Base-by-base conservation (phyloP, 129 eudicot genomes). In the Ambrosia artemisiifolia region DNA sequence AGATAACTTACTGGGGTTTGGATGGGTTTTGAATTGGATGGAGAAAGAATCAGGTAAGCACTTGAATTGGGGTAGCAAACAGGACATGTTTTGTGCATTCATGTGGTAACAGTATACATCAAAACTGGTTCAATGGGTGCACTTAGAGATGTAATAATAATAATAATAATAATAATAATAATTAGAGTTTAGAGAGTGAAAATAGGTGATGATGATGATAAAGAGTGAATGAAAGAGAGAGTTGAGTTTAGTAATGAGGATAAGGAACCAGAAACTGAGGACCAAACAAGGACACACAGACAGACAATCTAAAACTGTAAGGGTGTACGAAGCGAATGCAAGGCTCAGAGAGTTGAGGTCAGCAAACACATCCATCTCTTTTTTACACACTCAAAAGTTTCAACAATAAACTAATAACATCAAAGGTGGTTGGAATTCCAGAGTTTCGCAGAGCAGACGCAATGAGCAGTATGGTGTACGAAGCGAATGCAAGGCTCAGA, bases 1-100 rank as follows among this genome's bases (percentile, higher is more conserved):
- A 36, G 65, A 35, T 35, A 38, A 19, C 83, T 81, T 76, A 88
- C 96, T 77, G 63, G 64, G 75, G 11, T 72, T 78, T 5, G 83
- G 11, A 48, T 73, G 82, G 62, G 83, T 51, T 79, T 83, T 85
- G 77, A 81, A 82, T 74, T 78, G 82, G 66, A 83, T 79, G 17
- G 87, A 80, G 74, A 89, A 87, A 34, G 88, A 77, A 79, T 87
- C 92, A 0, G 98, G 98, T 65, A 75, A 69, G 75, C 96, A 90
- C 85, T 84, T 89, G 91, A 93, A 90, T 73, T 93, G 96, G 17
- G 98, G 95, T 72, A 93, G 82, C 84, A 93, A 73, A 78, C 95
- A 93, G 69, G 96, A 87, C 98, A 93, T 93, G 32, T 76, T 84
- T 55, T 83, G 70, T 49, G 59, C 47, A 70, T 44, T 76, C 75